A percentile compares a stretch with the other conserved stretches of the same genome.
These are phyloP conservation scores for Cladosporium sp. DNA, from an alignment of 2,329 filamentous ascomycete species.

Conservation along the genomic window DNA sequence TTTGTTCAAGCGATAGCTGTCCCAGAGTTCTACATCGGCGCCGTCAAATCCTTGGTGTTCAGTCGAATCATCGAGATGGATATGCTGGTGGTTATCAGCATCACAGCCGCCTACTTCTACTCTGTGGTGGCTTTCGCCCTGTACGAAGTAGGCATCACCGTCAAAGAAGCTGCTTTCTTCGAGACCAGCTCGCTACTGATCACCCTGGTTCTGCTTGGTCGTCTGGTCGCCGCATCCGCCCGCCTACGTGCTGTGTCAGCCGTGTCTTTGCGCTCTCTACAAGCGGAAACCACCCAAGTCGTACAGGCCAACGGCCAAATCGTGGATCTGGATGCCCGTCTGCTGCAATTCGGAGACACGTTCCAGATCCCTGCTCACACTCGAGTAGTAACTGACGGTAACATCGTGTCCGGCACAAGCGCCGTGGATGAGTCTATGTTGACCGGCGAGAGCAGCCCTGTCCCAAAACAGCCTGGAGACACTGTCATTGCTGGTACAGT, in stretches of 20 bases:
- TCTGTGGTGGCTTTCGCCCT: slow-evolving; percentile 43
- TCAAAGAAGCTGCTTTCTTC: slow-evolving; percentile 42
- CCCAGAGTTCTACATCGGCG: slow-evolving; percentile 64
- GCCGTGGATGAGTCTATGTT: slow-evolving; percentile 75
- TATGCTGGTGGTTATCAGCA: slow-evolving; percentile 62
- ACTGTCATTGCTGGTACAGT: slow-evolving; percentile 62
- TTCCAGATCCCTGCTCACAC: slow-evolving; percentile 62
- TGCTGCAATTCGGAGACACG: slow-evolving; percentile 67
- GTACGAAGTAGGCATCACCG: not conserved
- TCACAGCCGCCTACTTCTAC: slow-evolving; percentile 62
- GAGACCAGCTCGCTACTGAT: slow-evolving; percentile 54
- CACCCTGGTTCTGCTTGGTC: slow-evolving; percentile 50
- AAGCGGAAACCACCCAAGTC: slow-evolving; percentile 54
- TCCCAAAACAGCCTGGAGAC: slow-evolving; percentile 54
- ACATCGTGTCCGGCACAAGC: slow-evolving; percentile 56
- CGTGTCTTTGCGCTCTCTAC: slow-evolving; percentile 54
- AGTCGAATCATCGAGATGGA: slow-evolving; percentile 64
- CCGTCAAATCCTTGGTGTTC: slow-evolving; percentile 58
- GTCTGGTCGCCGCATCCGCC: slow-evolving; percentile 46
- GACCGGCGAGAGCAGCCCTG: slow-evolving; percentile 64
- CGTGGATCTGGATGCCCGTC: slow-evolving; percentile 58
- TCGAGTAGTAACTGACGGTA: slow-evolving; percentile 65
- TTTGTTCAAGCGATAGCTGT: slow-evolving; percentile 60
- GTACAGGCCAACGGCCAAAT: slow-evolving; percentile 34
- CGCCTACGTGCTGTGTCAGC: slow-evolving; percentile 47